phyloP scores from a whole-genome alignment of 2,329 filamentous ascomycete genomes.

The Neonectria ditissima region DNA sequence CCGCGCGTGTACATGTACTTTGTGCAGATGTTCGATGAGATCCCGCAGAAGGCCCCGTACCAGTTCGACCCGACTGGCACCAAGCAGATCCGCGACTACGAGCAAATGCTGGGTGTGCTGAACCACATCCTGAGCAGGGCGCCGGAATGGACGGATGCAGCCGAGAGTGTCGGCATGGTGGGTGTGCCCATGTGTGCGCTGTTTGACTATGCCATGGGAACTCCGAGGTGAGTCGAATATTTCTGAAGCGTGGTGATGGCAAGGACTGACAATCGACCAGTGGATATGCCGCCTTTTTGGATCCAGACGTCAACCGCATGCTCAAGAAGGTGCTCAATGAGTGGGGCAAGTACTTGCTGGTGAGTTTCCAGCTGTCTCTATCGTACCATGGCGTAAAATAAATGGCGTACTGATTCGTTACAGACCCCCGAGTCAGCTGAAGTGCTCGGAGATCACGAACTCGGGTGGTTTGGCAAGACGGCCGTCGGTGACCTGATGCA shows the following conservation, averaged over 20 bases:
- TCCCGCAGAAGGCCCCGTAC: slow-evolving; percentile 72
- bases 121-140: slow-evolving; percentile 68
- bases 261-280: slow-evolving; percentile 38
- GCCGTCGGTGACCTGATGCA: slow-evolving; percentile 61
- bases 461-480: slow-evolving; percentile 68
- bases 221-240: slow-evolving; percentile 55
- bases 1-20: slow-evolving; percentile 76
- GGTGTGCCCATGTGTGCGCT: slow-evolving; percentile 63
- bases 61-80: slow-evolving; percentile 70
- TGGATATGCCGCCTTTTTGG: slow-evolving; percentile 66
- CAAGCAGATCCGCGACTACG: slow-evolving; percentile 72
- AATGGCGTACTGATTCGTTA: slow-evolving; percentile 3
- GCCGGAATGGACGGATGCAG: slow-evolving; percentile 65
- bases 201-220: slow-evolving; percentile 69
- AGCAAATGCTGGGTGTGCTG: slow-evolving; percentile 74
- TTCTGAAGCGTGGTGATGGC: not conserved
- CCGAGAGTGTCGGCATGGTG: slow-evolving; percentile 38
- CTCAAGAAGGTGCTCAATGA: slow-evolving; percentile 67
- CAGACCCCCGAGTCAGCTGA: slow-evolving; percentile 65
- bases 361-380: slow-evolving; percentile 42
- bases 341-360: slow-evolving; percentile 67
- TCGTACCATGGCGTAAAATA: too few species aligned
- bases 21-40: slow-evolving; percentile 74
- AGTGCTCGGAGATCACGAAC: slow-evolving; percentile 57
- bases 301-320: slow-evolving; percentile 65